Conservation (phyloP, 495 filamentous ascomycete genomes). For the Penicillium pancosmium region DNA sequence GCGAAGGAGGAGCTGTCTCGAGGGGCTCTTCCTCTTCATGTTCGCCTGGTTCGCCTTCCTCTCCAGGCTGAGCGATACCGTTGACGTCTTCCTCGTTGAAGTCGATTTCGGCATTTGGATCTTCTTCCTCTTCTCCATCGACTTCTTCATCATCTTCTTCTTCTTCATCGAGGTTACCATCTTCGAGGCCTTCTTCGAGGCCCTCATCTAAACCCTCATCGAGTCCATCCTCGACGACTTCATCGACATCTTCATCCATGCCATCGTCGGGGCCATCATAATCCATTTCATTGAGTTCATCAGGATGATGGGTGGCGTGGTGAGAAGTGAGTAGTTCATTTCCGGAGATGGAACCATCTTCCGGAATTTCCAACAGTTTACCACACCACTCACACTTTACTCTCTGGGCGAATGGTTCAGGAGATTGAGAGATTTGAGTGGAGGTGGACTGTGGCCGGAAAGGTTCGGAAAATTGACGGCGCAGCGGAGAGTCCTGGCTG, state of each 20-base stretch:
- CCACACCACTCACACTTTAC: slow-evolving; percentile 45
- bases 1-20: slow-evolving; percentile 10
- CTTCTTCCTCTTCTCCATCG: not conserved
- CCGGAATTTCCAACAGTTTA: slow-evolving; percentile 32
- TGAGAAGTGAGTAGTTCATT: slow-evolving; percentile 38
- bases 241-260: slow-evolving; percentile 14
- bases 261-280: slow-evolving; percentile 32
- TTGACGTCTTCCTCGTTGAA: slow-evolving; percentile 27
- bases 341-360: slow-evolving; percentile 29
- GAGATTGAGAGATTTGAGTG: slow-evolving; percentile 41
- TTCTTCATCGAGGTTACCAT: slow-evolving; percentile 22
- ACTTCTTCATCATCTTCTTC: slow-evolving; percentile 13
- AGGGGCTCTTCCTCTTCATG: slow-evolving; percentile 16
- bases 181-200: slow-evolving; percentile 19
- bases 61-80: slow-evolving; percentile 1
- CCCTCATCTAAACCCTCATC: slow-evolving; percentile 15
- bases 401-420: slow-evolving; percentile 27
- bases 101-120: slow-evolving; percentile 27
- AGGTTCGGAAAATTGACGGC: slow-evolving; percentile 50
- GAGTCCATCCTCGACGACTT: slow-evolving; percentile 3
- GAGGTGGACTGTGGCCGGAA: slow-evolving; percentile 41
- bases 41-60: slow-evolving; percentile 16
- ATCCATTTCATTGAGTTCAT: slow-evolving; percentile 22
- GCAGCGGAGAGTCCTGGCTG: slow-evolving; percentile 46
- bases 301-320: slow-evolving; percentile 36